phyloP scores from a whole-genome alignment of 768 basidiomycete genomes.

The Lentinus tigrinus region DNA sequence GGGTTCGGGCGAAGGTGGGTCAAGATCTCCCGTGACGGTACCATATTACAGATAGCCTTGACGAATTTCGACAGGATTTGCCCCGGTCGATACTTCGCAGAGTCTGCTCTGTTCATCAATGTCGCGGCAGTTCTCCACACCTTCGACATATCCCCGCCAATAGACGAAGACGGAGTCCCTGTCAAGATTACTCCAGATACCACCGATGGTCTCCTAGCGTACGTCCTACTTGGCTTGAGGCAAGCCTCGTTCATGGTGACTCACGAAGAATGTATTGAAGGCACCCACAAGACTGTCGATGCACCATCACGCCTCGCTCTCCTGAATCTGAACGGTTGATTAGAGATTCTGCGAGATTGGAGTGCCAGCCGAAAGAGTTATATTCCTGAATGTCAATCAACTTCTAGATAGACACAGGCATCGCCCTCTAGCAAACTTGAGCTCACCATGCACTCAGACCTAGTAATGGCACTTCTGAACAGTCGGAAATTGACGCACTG shows the following conservation, averaged over 20 bases:
- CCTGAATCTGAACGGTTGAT: not conserved
- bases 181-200: not conserved
- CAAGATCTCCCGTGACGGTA: no score
- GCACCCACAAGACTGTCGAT: not conserved
- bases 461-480: no score
- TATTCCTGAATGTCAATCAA: not conserved
- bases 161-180: not conserved
- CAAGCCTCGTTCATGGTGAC: not conserved
- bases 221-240: not conserved
- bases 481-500: no score
- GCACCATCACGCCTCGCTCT: not conserved
- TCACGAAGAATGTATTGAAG: not conserved
- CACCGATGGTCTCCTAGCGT: not conserved
- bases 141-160: slow-evolving; percentile 1
- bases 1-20: slow-evolving; percentile 10
- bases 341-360: no score
- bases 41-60: no score
- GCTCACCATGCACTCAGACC: no score
- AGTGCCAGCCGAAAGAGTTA: no score
- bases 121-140: slow-evolving; percentile 4
- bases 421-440: no score
- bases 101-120: slow-evolving; percentile 8
- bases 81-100: slow-evolving; percentile 3
- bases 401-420: no score
- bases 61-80: slow-evolving; percentile 10